Evolutionary conservation across 164 flowering plant species (phyloP).

Genomic region (Annona cherimola): DNA sequence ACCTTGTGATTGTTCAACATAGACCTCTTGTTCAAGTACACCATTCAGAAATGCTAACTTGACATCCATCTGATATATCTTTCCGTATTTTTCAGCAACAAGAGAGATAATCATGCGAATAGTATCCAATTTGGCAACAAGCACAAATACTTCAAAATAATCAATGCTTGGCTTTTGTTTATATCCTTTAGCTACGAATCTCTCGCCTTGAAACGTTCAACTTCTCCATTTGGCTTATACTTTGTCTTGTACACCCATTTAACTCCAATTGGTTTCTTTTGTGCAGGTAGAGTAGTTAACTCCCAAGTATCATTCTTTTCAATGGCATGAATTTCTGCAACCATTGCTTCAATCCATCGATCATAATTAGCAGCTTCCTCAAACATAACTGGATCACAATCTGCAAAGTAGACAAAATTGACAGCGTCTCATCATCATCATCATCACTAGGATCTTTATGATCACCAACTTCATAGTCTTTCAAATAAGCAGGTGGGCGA

Average conservation of each 20-base stretch:
- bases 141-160: background rate
- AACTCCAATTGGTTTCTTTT: background rate
- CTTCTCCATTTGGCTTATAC: background rate
- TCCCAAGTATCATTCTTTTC: conserved; percentile 4
- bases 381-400: background rate
- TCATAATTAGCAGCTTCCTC: background rate
- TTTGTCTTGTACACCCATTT: conserved; percentile 2
- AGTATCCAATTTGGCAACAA: conserved; percentile 1
- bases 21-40: conserved; percentile 4
- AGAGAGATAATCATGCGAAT: conserved; percentile 1
- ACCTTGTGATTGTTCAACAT: background rate
- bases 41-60: background rate
- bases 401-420: background rate
- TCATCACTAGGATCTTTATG: background rate
- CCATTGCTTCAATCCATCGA: background rate
- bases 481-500: background rate
- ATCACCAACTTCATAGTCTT: background rate
- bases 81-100: background rate
- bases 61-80: conserved; percentile 2
- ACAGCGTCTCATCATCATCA: background rate
- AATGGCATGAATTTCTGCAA: conserved; percentile 2
- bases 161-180: background rate
- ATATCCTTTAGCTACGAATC: conserved; percentile 9
- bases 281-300: background rate
- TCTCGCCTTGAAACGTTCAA: background rate